Conservation (phyloP, 1,284 basidiomycete species). For the Leccinum solheimii region DNA sequence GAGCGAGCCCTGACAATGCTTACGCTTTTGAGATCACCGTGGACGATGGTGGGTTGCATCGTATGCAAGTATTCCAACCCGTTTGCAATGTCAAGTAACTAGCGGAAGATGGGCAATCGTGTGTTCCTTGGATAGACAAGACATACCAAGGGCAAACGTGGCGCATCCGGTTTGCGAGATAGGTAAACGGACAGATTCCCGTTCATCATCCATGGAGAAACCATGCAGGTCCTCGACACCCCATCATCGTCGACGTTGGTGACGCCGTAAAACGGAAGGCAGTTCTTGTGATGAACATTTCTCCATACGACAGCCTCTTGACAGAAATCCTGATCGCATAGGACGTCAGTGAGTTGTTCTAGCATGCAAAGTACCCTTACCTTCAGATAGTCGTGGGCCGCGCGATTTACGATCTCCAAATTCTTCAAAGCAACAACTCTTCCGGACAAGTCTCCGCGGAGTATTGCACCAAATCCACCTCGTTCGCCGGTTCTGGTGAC, state of each 20-base stretch:
- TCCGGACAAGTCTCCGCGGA: constrained; percentile 21
- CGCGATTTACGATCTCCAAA: constrained; percentile 15
- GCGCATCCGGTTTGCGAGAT: constrained; percentile 29
- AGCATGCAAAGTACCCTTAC: constrained; percentile 2
- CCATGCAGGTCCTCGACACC: constrained; percentile 20
- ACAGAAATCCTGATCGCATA: constrained; percentile 24
- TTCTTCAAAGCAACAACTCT: constrained; percentile 31
- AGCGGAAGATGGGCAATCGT: constrained; percentile 1
- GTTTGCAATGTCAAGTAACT: constrained; percentile 43
- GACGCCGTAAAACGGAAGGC: constrained; percentile 34
- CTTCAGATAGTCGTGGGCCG: constrained; percentile 22
- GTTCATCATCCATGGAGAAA: constrained; percentile 38
- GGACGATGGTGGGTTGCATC: constrained; percentile 41
- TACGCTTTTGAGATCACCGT: constrained; percentile 47
- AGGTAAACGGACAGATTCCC: constrained; percentile 41
- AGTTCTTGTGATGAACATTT: constrained; percentile 29
- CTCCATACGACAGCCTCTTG: constrained; percentile 33
- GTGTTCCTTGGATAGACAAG: background rate
- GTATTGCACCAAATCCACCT: constrained; percentile 31
- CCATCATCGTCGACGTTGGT: constrained; percentile 10
- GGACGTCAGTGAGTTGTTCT: constrained; percentile 4
- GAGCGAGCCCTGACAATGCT: constrained; percentile 6
- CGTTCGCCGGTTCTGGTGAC: constrained; percentile 10
- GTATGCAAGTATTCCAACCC: constrained; percentile 45
- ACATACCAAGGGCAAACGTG: constrained; percentile 38